phyloP scores from a whole-genome alignment of 495 filamentous ascomycete species.

The Penicillium goetzii region DNA sequence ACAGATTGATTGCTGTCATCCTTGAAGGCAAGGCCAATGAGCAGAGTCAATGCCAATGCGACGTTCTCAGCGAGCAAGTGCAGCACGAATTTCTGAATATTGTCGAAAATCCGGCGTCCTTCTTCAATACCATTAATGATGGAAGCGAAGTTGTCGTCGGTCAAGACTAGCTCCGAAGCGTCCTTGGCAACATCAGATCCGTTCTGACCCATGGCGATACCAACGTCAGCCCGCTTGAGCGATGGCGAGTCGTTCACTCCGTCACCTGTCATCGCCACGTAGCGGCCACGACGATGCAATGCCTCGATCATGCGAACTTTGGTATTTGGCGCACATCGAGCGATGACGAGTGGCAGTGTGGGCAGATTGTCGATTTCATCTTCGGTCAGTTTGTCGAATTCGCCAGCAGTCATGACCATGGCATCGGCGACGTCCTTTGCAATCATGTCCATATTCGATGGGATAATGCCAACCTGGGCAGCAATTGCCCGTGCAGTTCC shows the following conservation, averaged over 20 bases:
- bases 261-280: constrained; percentile 88
- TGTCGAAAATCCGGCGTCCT: constrained; percentile 73
- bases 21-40: constrained; percentile 74
- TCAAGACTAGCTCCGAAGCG: constrained; percentile 79
- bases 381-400: constrained; percentile 68
- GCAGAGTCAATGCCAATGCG: constrained; percentile 66
- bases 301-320: constrained; percentile 82
- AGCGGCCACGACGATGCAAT: constrained; percentile 64
- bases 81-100: constrained; percentile 78
- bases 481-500: constrained; percentile 70
- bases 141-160: constrained; percentile 83
- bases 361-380: constrained; percentile 68
- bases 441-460: constrained; percentile 52
- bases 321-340: constrained; percentile 71
- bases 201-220: constrained; percentile 79
- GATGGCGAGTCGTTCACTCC: constrained; percentile 88
- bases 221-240: constrained; percentile 78
- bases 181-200: constrained; percentile 88
- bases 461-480: constrained; percentile 69
- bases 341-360: constrained; percentile 68
- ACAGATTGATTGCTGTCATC: constrained; percentile 65
- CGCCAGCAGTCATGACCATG: constrained; percentile 70
- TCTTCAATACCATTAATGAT: constrained; percentile 77
- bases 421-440: constrained; percentile 60
- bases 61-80: constrained; percentile 76